phyloP scores from a whole-genome alignment of 2,329 filamentous ascomycete genomes.

The Bretziella fagacearum region DNA sequence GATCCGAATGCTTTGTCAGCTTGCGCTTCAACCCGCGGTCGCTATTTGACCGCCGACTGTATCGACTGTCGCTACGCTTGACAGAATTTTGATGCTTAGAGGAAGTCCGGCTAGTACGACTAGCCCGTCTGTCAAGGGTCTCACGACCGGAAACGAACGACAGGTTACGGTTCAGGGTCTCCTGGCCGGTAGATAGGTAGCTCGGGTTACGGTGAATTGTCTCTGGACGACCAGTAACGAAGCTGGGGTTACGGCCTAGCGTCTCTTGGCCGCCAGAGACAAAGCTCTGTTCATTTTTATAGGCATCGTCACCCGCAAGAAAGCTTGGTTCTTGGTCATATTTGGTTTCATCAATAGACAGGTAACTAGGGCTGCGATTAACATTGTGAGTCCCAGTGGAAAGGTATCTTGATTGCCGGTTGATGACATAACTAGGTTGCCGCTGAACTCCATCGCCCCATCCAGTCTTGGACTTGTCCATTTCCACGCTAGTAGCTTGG shows the following conservation, averaged over 20 bases:
- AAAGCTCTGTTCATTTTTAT: neutral
- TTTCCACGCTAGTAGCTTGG: slow-evolving; percentile 33
- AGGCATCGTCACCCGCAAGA: slow-evolving; percentile 1
- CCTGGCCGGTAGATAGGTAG: neutral
- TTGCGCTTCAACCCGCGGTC: slow-evolving; percentile 44
- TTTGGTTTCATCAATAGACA: slow-evolving; percentile 3
- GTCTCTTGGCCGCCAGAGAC: neutral
- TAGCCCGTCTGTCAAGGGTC: neutral
- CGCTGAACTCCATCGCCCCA: slow-evolving; percentile 4
- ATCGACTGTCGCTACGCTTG: slow-evolving; percentile 6
- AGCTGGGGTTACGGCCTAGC: neutral
- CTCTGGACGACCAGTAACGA: neutral
- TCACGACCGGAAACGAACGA: slow-evolving; percentile 6
- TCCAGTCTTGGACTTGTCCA: slow-evolving; percentile 25
- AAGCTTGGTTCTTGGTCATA: neutral
- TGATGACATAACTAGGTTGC: slow-evolving; percentile 9
- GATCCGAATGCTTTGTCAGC: slow-evolving; percentile 79
- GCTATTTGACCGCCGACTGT: slow-evolving; percentile 10
- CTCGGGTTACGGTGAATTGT: slow-evolving; percentile 5
- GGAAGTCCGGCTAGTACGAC: slow-evolving; percentile 3
- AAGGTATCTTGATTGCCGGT: slow-evolving; percentile 7
- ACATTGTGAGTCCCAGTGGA: slow-evolving; percentile 4
- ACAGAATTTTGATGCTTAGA: neutral
- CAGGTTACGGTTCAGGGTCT: slow-evolving; percentile 9
- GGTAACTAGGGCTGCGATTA: slow-evolving; percentile 7